Conservation (phyloP, 192 early-diverging fungal species). For the Thamnidium elegans region DNA sequence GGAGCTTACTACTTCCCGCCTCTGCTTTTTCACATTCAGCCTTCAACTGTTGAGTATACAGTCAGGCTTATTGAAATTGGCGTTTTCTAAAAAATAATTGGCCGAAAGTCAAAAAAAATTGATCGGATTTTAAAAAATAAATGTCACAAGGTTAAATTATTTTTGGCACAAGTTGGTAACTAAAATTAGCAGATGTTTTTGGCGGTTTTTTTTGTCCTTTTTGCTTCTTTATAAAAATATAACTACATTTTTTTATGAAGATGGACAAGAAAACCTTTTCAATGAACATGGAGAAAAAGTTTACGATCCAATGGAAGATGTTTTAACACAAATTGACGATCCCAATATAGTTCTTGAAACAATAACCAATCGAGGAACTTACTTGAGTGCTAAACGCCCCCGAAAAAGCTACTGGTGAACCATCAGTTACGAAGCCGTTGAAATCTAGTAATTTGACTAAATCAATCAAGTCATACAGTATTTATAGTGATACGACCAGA, state of each 20-base stretch:
- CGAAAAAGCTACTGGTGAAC: conserved; percentile 7
- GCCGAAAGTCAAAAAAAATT: conserved; percentile 3
- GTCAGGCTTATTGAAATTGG: too few species aligned
- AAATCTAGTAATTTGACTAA: conserved; percentile 13
- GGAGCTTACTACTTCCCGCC: neutral
- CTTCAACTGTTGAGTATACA: neutral
- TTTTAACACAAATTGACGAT: conserved; percentile 6
- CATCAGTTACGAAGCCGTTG: neutral
- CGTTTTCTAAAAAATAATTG: too few species aligned
- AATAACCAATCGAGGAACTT: too few species aligned
- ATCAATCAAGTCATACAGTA: conserved; percentile 5
- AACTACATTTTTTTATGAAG: conserved; percentile 11
- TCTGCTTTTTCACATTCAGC: neutral
- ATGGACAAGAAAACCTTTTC: conserved; percentile 16
- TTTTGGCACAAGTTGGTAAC: conserved; percentile 8
- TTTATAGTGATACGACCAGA: conserved; percentile 13
- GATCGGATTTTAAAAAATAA: conserved; percentile 7
- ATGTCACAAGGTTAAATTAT: conserved; percentile 10
- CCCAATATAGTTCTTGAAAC: conserved; percentile 3
- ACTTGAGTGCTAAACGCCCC: conserved; percentile 6
- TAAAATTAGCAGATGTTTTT: conserved; percentile 3
- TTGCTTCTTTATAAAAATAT: conserved; percentile 7
- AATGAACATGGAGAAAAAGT: neutral
- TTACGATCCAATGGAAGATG: conserved; percentile 5
- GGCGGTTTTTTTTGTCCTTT: neutral